Conservation (phyloP, 1,284 basidiomycete genomes). For the Lignosus rhinocerotis region DNA sequence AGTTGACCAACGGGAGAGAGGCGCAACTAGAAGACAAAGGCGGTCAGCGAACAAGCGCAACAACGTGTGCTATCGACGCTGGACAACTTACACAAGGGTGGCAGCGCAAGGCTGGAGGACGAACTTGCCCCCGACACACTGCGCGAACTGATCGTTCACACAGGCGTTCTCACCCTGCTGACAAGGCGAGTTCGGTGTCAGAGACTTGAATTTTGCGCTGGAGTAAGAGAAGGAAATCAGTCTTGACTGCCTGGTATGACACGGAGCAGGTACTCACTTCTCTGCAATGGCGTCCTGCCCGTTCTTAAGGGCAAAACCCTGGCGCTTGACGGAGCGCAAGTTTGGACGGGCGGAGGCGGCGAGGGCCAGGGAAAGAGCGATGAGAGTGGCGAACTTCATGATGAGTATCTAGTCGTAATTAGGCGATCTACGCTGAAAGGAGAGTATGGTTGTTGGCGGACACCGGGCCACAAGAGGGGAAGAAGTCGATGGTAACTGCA, state of each 20-base stretch:
- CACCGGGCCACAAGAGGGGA: slow-evolving; percentile 25
- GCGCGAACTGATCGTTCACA: slow-evolving; percentile 34
- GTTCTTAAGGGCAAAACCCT: slow-evolving; percentile 45
- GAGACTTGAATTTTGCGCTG: slow-evolving; percentile 47
- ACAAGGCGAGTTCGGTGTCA: slow-evolving; percentile 43
- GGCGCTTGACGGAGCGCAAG: slow-evolving; percentile 31
- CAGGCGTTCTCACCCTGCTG: slow-evolving; percentile 42
- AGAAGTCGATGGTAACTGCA: slow-evolving; percentile 19
- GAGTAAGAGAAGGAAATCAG: slow-evolving; percentile 1
- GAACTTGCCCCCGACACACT: slow-evolving; percentile 49
- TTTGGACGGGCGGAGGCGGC: slow-evolving; percentile 40
- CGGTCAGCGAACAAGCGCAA: background rate
- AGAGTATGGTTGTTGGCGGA: slow-evolving; percentile 15
- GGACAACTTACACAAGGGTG: slow-evolving; percentile 25
- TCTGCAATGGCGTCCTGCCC: slow-evolving; percentile 53
- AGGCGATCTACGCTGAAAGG: slow-evolving; percentile 22
- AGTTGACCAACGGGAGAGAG: slow-evolving; percentile 63
- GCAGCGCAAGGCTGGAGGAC: slow-evolving; percentile 42
- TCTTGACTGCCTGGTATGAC: background rate
- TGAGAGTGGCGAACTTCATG: slow-evolving; percentile 32
- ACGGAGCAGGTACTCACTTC: slow-evolving; percentile 41
- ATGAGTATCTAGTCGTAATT: slow-evolving; percentile 17
- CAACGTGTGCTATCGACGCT: background rate
- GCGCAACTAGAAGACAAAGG: slow-evolving; percentile 37
- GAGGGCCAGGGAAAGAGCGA: slow-evolving; percentile 35